Base-by-base conservation (phyloP, 2,329 filamentous ascomycete genomes). In the Aspergillus novoparasiticus region DNA sequence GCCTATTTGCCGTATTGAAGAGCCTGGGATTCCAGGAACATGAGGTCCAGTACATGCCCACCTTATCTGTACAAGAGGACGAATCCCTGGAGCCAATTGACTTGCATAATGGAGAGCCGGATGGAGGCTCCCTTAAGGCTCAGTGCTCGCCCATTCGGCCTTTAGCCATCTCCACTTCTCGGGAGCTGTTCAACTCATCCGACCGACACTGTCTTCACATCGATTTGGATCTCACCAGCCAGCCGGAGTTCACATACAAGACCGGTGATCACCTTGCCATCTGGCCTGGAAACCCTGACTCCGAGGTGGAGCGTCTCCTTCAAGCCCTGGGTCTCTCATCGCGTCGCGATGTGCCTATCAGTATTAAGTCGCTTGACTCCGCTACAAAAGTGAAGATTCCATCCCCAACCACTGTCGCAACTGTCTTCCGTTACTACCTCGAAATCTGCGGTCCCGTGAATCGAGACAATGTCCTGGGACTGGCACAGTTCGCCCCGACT, bases 401-500 rank as follows among this genome's bases (percentile, higher is more conserved):
- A 23, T 92, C 92, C 1, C 94, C 94, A 12, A 97, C 93, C 1
- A 97, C 93, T 1, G 94, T 91, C 75, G 91, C 94, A 76, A 90
- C 93, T 60, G 90, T 94, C 65, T 83, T 92, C 63, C 90, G 92
- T 66, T 96, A 96, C 80, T 93, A 97, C 79, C 90, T 97, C 79
- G 94, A 97, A 78, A 95, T 97, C 68, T 90, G 92, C 74, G 92
- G 91, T 28, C 91, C 93, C 46, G 89, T 97, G n/a, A 97, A 94
- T 61, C 93, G 94, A 79, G 93, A 97, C 77, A 93, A 94, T 72
- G 81, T 97, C 57, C 88, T 91, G 43, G 90, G 89, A 10, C 84
- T 97, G 19, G 90, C 93, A 59, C 88, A 91, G 56, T 97, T 97
- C 73, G 88, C 94, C 9, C 93, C 94, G 30, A 90, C 87, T 64